A percentile compares a stretch with the other conserved stretches of the same genome.
Conservation (phyloP, 2,329 filamentous ascomycete species). For the Venturia effusa region DNA sequence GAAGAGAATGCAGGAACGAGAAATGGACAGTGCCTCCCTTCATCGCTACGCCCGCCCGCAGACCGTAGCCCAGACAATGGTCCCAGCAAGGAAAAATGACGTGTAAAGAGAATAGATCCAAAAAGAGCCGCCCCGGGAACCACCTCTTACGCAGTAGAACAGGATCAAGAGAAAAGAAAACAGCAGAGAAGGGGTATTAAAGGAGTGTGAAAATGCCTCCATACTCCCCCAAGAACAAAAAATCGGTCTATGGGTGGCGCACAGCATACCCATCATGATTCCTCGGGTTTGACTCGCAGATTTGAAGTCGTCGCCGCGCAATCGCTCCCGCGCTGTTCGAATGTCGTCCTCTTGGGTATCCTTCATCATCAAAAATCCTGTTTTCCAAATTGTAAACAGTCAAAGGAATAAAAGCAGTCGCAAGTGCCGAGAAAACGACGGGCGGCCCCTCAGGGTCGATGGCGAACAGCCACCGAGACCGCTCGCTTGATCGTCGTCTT, state of each 20-base stretch:
- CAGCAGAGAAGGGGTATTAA: background rate
- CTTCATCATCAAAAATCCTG: conserved; percentile 1
- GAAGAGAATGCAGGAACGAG: background rate
- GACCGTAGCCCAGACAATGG: background rate
- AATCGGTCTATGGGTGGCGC: background rate
- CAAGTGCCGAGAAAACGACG: background rate
- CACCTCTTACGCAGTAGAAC: background rate
- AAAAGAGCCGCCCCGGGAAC: background rate
- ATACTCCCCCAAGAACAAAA: background rate
- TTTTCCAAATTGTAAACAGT: background rate
- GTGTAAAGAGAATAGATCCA: background rate
- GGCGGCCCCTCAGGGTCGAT: background rate
- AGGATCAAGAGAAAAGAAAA: background rate
- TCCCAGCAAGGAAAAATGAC: background rate
- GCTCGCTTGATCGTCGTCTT: conserved; percentile 1
- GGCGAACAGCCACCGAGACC: background rate
- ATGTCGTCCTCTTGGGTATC: background rate
- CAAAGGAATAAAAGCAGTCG: background rate
- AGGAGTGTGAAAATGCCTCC: background rate
- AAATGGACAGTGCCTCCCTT: background rate
- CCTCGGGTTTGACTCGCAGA: background rate
- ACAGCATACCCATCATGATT: background rate
- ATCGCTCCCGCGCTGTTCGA: background rate
- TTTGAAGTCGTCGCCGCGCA: background rate
- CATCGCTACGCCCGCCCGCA: background rate